Evolutionary conservation across 306 rosid species (phyloP), one percentile per base, ranked within the genome.

Genomic region (Begonia peltatifolia): DNA sequence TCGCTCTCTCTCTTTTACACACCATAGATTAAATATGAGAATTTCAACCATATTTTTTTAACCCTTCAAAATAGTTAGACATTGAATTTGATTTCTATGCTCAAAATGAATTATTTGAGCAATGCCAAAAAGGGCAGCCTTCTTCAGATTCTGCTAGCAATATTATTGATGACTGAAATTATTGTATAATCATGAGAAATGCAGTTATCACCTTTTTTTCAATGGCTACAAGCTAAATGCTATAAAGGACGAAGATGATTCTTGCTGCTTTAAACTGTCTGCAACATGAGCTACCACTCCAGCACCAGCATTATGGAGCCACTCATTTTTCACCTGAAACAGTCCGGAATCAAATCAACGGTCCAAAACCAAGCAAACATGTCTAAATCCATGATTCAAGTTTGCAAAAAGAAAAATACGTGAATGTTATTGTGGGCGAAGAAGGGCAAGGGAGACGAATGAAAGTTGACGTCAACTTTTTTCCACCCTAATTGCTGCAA

Each of bases 371-470:
- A 20, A 30, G 8, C 6, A 25, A 25, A 25, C 4, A 25, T 0
- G 2, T 25, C 35, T 25, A 25, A 25, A 25, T 30, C 38, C 9
- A 30, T 30, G 38, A 30, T 30, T 30, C 38, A 30, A 0, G 1
- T 30, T 30, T 30, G 41, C 14, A 36, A 25, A 12, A 25, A 41
- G 17, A 43, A 47, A 56, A 38, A 56, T 78, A 90, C 97, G 67
- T 85, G 94, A 74, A 90, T 90, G 84, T 90, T 85, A 84, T 90
- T 90, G 63, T 90, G 97, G 49, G 94, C 97, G 20, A 90, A 90
- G 85, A 83, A 85, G 55, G 94, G 94, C 95, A 79, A 86, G 50
- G 71, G 59, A 16, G 95, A 79, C 8, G 92, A 72, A 60, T 90
- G 97, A 67, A 90, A 90, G 82, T 86, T 90, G 79, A 86, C 94